Percentiles rank a stretch among this genome's conserved stretches.
phyloP scores from a whole-genome alignment of 352 stramenopile genomes.

The Phytophthora foliorum region DNA sequence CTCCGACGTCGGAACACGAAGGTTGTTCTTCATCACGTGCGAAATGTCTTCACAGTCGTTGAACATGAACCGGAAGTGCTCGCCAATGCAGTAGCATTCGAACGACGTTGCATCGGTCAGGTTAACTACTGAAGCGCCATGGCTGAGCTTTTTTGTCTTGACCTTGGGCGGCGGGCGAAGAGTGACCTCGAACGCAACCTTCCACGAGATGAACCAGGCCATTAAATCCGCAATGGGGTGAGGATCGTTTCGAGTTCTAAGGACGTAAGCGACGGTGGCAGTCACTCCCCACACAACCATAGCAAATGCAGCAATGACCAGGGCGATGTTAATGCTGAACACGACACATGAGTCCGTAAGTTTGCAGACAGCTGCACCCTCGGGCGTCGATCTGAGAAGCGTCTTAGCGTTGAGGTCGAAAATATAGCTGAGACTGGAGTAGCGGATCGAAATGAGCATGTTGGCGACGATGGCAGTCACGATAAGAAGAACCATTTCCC shows the following conservation, averaged over 20 bases:
- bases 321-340: conserved; percentile 40
- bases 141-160: conserved; percentile 28
- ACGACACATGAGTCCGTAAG: conserved; percentile 46
- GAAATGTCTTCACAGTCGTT: conserved; percentile 47
- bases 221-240: conserved; percentile 24
- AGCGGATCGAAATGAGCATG: conserved; percentile 37
- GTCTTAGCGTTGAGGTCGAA: conserved; percentile 38
- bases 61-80: conserved; percentile 44
- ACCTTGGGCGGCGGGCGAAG: conserved; percentile 31
- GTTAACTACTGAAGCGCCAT: conserved; percentile 30
- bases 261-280: conserved; percentile 29
- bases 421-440: conserved; percentile 42
- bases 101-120: conserved; percentile 40
- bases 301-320: conserved; percentile 40
- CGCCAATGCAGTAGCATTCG: conserved; percentile 46
- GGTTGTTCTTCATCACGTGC: conserved; percentile 35
- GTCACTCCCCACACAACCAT: conserved; percentile 37
- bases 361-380: conserved; percentile 37
- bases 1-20: conserved; percentile 34
- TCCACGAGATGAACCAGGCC: conserved; percentile 37
- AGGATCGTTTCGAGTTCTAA: conserved; percentile 38
- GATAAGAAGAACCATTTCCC: conserved; percentile 47
- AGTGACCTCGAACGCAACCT: conserved; percentile 37
- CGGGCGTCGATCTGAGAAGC: conserved; percentile 21
- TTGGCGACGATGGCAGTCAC: conserved; percentile 39